Evolutionary conservation across 1,284 basidiomycete genomes (phyloP).

Genomic region (Fomes fomentarius): DNA sequence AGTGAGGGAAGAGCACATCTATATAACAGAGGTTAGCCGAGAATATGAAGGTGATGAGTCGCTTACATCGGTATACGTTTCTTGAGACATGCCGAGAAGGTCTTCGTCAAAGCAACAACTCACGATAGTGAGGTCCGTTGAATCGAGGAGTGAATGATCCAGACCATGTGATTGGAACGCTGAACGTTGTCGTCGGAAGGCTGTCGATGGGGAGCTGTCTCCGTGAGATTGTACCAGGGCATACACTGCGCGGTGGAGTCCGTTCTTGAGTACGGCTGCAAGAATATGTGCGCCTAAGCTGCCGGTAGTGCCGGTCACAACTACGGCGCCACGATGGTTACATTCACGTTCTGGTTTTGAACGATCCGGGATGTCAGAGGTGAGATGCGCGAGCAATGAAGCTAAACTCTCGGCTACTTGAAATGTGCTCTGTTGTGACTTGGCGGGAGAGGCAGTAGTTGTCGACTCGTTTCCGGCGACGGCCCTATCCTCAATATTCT

Average conservation of each 20-base stretch:
- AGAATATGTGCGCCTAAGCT: slow-evolving; percentile 20
- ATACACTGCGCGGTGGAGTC: slow-evolving; percentile 11
- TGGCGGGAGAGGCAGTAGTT: too few species aligned
- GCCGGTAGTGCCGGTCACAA: slow-evolving; percentile 24
- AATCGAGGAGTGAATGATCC: background rate
- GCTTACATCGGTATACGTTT: background rate
- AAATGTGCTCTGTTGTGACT: too few species aligned
- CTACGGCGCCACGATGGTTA: slow-evolving; percentile 2
- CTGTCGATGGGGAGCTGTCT: background rate
- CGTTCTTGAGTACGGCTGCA: slow-evolving; percentile 8
- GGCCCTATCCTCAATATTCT: too few species aligned
- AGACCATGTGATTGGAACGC: background rate
- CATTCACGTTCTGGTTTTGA: background rate
- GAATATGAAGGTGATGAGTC: too few species aligned
- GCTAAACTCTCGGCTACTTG: too few species aligned
- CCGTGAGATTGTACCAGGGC: slow-evolving; percentile 9
- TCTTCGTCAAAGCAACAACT: background rate
- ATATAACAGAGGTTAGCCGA: too few species aligned
- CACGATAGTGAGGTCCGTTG: background rate
- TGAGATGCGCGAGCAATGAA: too few species aligned
- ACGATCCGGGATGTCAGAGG: too few species aligned
- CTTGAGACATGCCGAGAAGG: background rate
- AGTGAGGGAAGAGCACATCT: too few species aligned
- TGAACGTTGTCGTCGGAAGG: background rate
- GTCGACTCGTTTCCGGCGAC: too few species aligned